These are phyloP conservation scores for Fusarium paranaense DNA, from an alignment of 2,329 filamentous ascomycete genomes.

Conservation along the genomic window DNA sequence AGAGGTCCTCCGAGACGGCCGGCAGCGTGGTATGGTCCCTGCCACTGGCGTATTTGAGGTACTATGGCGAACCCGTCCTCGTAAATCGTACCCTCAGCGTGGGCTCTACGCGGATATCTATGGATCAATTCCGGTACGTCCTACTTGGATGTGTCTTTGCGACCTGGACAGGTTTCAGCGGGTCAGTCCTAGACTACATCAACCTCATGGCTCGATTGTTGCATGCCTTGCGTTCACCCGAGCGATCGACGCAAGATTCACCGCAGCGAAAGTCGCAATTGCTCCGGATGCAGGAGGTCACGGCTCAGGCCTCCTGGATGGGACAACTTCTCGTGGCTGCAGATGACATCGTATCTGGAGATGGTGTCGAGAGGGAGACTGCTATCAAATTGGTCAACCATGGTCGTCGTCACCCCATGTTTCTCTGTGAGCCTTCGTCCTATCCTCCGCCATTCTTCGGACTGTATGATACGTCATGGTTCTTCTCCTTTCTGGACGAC, in stretches of 20 bases:
- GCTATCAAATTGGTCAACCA: background rate
- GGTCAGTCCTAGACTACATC: background rate
- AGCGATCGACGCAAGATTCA: background rate
- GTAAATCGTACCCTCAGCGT: background rate
- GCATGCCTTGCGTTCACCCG: background rate
- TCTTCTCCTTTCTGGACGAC: background rate
- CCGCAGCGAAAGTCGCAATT: background rate
- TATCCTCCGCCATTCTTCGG: background rate
- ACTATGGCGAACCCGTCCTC: background rate
- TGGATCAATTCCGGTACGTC: background rate
- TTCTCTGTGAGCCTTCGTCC: rapidly evolving
- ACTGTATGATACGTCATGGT: background rate
- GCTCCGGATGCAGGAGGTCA: background rate
- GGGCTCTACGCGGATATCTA: background rate
- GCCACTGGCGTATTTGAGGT: background rate
- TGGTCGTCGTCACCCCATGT: background rate
- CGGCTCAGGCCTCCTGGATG: background rate
- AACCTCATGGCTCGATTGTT: background rate
- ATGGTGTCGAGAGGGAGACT: background rate
- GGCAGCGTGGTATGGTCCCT: background rate
- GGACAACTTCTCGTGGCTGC: background rate
- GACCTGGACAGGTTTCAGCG: background rate
- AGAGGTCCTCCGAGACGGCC: background rate
- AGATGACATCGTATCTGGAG: background rate
- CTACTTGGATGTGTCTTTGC: background rate